Percentiles rank a stretch among this genome's conserved stretches.
Evolutionary conservation across 345 rosid species (phyloP).

Genomic region (Mercurialis annua): DNA sequence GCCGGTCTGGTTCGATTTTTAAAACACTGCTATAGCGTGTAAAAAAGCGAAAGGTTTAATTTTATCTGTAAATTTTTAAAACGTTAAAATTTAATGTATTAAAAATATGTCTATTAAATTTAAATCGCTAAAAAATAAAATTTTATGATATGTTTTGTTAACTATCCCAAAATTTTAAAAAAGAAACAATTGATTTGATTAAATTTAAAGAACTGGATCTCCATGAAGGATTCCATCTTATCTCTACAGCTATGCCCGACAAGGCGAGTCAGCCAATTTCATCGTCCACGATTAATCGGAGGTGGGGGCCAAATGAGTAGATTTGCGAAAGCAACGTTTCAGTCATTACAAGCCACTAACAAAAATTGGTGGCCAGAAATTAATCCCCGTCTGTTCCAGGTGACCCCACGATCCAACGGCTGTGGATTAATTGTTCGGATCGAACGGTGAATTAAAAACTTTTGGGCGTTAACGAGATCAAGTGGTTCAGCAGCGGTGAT

Average conservation of each 20-base stretch:
- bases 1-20: too few relatives aligned
- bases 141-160: too few relatives aligned
- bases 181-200: too few relatives aligned
- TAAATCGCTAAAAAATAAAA: too few relatives aligned
- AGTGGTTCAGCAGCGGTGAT: conserved; percentile 1
- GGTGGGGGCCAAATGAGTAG: conserved; percentile 7
- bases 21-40: too few relatives aligned
- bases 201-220: too few relatives aligned
- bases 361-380: conserved; percentile 10
- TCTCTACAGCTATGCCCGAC: too few relatives aligned
- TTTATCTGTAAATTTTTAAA: too few relatives aligned
- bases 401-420: conserved; percentile 10
- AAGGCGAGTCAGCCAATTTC: neutral
- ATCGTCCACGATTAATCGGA: conserved; percentile 1
- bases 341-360: conserved; percentile 23
- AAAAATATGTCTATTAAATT: too few relatives aligned
- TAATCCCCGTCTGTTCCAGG: neutral
- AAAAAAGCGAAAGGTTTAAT: too few relatives aligned
- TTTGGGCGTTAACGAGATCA: neutral
- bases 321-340: conserved; percentile 21
- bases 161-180: too few relatives aligned
- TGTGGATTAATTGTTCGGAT: neutral
- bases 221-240: conserved; percentile 3
- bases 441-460: neutral
- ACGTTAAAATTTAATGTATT: too few relatives aligned